Percentiles rank a stretch among this genome's conserved stretches.
Evolutionary conservation across 2,329 filamentous ascomycete species (phyloP).

Genomic region (Alternaria sp.): DNA sequence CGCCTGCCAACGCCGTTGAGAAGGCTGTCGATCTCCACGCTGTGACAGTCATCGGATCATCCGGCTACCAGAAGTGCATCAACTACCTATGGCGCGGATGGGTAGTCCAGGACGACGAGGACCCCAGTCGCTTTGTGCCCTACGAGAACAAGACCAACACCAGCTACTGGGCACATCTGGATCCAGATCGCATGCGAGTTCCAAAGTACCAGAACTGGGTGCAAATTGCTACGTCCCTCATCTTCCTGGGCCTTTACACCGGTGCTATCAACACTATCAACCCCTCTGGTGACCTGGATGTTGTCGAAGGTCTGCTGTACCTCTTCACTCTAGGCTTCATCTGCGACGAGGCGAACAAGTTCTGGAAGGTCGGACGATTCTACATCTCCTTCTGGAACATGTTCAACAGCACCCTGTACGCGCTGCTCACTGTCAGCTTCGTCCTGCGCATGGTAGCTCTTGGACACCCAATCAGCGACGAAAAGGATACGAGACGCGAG

Average conservation of each 20-base stretch:
- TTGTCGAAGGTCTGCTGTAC: conserved; percentile 85
- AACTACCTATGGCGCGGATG: conserved; percentile 93
- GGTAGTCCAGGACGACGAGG: conserved; percentile 94
- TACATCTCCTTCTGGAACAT: conserved; percentile 98
- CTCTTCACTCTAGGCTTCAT: conserved; percentile 91
- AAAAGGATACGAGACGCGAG: conserved; percentile 55
- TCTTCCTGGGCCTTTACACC: conserved; percentile 88
- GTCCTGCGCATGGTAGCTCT: conserved; percentile 81
- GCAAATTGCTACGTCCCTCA: conserved; percentile 82
- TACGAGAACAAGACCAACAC: conserved; percentile 85
- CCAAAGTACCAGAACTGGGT: conserved; percentile 92
- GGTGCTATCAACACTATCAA: conserved; percentile 95
- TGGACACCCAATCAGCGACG: conserved; percentile 62
- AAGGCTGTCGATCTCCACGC: conserved; percentile 94
- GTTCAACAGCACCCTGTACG: conserved; percentile 87
- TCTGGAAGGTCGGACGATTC: conserved; percentile 91
- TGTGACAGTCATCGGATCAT: conserved; percentile 85
- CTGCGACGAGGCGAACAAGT: conserved; percentile 85
- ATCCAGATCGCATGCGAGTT: conserved; percentile 92
- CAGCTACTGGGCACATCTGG: conserved; percentile 81
- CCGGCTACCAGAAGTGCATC: conserved; percentile 96
- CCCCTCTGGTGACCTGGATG: conserved; percentile 80
- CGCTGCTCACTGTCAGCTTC: conserved; percentile 80
- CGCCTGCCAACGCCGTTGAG: conserved; percentile 88
- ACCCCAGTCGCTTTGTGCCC: conserved; percentile 87